phyloP scores from a whole-genome alignment of 768 basidiomycete species.

The Termitomyces titanicus region DNA sequence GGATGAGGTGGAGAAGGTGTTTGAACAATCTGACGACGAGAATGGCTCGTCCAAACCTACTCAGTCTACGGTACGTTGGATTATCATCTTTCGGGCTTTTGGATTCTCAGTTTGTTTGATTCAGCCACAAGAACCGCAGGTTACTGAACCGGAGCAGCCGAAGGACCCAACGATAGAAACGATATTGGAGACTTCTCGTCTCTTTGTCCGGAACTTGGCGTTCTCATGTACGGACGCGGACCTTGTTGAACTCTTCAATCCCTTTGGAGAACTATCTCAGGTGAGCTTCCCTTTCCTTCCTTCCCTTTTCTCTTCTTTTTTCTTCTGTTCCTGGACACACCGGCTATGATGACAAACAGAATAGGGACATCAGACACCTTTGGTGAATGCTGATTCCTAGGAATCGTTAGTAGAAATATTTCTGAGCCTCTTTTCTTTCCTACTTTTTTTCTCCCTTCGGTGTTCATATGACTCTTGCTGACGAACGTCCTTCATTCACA shows the following conservation, averaged over 20 bases:
- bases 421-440: conserved; percentile 29
- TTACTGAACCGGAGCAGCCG: background rate
- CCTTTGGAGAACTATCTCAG: conserved; percentile 75
- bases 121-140: background rate
- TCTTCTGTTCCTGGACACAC: background rate
- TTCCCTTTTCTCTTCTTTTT: conserved; percentile 7
- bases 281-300: conserved; percentile 37
- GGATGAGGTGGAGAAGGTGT: conserved; percentile 42
- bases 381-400: conserved; percentile 30
- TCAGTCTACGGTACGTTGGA: background rate
- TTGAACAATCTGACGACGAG: conserved; percentile 63
- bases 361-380: conserved; percentile 45
- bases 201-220: conserved; percentile 95
- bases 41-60: conserved; percentile 17
- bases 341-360: conserved; percentile 40
- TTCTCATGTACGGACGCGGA: conserved; percentile 80
- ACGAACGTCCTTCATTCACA: conserved; percentile 15
- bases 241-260: conserved; percentile 56
- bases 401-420: conserved; percentile 57
- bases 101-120: too few relatives aligned
- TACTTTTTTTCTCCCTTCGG: background rate
- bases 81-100: background rate
- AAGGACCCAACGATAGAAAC: conserved; percentile 43
- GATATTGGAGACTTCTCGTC: conserved; percentile 69
- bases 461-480: background rate